Evolutionary conservation across 306 rosid genomes (phyloP), one percentile per base, ranked within the genome.

Genomic region (Spatholobus suberectus): DNA sequence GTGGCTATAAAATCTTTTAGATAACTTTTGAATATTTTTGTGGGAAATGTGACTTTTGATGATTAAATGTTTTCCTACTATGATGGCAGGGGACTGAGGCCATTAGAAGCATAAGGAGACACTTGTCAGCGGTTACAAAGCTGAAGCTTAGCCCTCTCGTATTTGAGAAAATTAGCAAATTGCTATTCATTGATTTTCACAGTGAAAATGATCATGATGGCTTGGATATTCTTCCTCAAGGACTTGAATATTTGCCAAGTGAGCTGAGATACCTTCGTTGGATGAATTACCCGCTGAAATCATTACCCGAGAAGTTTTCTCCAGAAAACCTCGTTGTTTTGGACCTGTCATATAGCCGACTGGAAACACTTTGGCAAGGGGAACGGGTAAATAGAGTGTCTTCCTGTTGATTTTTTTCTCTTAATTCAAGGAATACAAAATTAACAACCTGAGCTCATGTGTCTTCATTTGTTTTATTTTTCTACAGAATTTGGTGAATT

Each of bases 311-410:
- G 1, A 46, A 9, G 18, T 76, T 83, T 62, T 59, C 17, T 21
- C 40, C 82, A 0, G 72, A 58, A 17, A 70, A 44, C 0, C 73
- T 83, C 6, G 67, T 76, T 44, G 21, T 34, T 4, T 26, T 75
- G 5, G 12, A 40, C 12, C 12, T 82, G 72, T 57, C 65, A 57
- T 7, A 10, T 23, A 23, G 34, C 65, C 14, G 8, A 57, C 5
- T 57, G 27, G 65, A 55, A 43, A 66, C n/a, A 14, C 77, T 75
- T 52, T 82, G 86, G 82, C 8, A 43, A 17, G 83, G 71, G 37
- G 52, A 32, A 20, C 27, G 11, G 67, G 79, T 74, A 74, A 32
- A 37, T 44, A 12, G 0, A n/a, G 9, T 3, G 2, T 59, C 9
- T 24, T 59, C 18, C 38, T 12, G 0, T 59, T 52, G 2, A 12